phyloP scores from a whole-genome alignment of 2,329 filamentous ascomycete genomes.

The Mariannaea sp. region DNA sequence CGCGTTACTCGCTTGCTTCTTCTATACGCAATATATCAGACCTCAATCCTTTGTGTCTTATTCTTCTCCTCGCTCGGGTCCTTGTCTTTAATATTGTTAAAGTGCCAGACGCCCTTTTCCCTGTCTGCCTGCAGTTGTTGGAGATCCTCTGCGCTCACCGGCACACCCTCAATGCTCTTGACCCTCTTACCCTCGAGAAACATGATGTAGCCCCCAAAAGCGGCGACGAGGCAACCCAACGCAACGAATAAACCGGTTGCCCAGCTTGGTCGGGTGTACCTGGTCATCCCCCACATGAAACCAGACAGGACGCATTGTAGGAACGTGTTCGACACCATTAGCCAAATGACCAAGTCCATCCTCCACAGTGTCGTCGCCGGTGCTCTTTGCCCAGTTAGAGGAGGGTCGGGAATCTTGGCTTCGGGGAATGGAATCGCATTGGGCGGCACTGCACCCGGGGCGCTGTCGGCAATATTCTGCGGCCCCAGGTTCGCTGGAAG shows the following conservation, averaged over 20 bases:
- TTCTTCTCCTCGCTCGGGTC: slow-evolving; percentile 23
- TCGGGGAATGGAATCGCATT: slow-evolving; percentile 64
- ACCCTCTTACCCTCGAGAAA: slow-evolving; percentile 73
- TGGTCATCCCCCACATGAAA: slow-evolving; percentile 83
- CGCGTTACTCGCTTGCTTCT: neutral
- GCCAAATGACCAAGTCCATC: slow-evolving; percentile 78
- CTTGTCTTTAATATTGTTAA: slow-evolving; percentile 49
- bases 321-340: slow-evolving; percentile 78
- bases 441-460: slow-evolving; percentile 41
- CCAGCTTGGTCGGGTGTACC: slow-evolving; percentile 77
- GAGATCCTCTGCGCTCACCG: slow-evolving; percentile 60
- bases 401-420: slow-evolving; percentile 65
- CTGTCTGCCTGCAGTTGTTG: slow-evolving; percentile 56
- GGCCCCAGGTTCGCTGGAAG: slow-evolving; percentile 60
- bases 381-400: slow-evolving; percentile 73
- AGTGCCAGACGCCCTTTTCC: slow-evolving; percentile 62
- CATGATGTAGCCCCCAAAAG: slow-evolving; percentile 69
- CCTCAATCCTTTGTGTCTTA: neutral
- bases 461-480: slow-evolving; percentile 52
- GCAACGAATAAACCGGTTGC: slow-evolving; percentile 79
- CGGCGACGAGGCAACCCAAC: slow-evolving; percentile 72
- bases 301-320: slow-evolving; percentile 74
- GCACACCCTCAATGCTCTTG: slow-evolving; percentile 73
- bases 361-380: slow-evolving; percentile 73
- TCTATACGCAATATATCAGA: neutral